Base-by-base conservation (phyloP, 495 filamentous ascomycete species). In the Penicillium egyptiacum region DNA sequence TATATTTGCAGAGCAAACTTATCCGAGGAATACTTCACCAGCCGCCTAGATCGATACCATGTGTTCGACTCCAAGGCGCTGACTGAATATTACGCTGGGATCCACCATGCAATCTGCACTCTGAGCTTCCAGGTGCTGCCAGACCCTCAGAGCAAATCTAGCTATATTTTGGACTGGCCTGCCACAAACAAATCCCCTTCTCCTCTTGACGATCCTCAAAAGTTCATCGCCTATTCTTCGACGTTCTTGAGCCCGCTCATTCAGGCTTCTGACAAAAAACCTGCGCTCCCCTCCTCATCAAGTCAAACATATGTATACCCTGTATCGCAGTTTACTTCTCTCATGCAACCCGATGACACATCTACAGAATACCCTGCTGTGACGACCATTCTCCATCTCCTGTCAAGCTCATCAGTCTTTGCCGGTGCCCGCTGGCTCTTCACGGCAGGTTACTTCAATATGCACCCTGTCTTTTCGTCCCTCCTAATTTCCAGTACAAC, bases 401-500 rank as follows among this genome's bases (percentile, higher is more conserved):
- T 97, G 20, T 78, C 82, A 3, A 70, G 60, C 25, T 67, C 68
- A 7, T 77, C 86, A 1, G 73, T 80, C 20, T 88, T 88, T 64
- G 70, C 77, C 35, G 78, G 82, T 33, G 88, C 88, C 4, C 84
- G 81, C 35, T 98, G 94, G 92, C 90, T 90, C 14, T 98, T 98
- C 73, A 98, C 94, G 20, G 93, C 94, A 2, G 94, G 94, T 26
- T 98, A 98, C 71, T 98, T 98, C 79, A 98, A 99, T 73, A 95
- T 94, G 48, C 89, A 90, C 39, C 86, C 92, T 3, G 80, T 84
- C 2, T 81, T 96, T 7, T 92, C 88, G 16, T 80, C 86, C 45
- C 80, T 96, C 4, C 75, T 98, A 1, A 83, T 99, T 17, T 75
- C 81, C 17, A 91, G 75, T 54, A 77, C 74, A 11, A 75, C 75